These are phyloP conservation scores for Blepharisma japonicum DNA, from an alignment of 73 alveolate genomes.

Conservation along the genomic window DNA sequence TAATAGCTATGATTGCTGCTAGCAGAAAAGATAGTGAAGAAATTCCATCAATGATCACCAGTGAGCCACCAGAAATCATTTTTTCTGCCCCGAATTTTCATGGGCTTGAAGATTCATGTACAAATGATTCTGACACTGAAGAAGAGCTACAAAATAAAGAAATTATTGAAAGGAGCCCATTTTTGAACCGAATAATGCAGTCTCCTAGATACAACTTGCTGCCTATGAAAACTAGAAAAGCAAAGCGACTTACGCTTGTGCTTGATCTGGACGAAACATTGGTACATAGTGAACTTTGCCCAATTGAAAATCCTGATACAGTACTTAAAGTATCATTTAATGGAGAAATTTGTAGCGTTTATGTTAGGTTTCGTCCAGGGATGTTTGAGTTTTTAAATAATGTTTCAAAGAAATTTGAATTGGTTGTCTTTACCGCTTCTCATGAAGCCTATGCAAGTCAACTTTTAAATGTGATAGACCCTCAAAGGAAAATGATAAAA, in stretches of 20 bases:
- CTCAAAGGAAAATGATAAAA: conserved; percentile 29
- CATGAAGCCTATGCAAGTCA: conserved; percentile 53
- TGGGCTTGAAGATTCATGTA: too few relatives aligned
- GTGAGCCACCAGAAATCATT: too few relatives aligned
- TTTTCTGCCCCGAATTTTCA: too few relatives aligned
- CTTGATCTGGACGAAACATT: conserved; percentile 61
- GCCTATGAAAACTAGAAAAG: conserved; percentile 9
- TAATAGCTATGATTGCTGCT: too few relatives aligned
- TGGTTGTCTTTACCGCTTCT: conserved; percentile 48
- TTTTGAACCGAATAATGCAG: too few relatives aligned
- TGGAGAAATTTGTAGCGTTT: conserved; percentile 28
- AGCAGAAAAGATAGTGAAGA: too few relatives aligned
- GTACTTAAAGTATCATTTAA: conserved; percentile 4
- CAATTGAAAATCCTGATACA: conserved; percentile 26
- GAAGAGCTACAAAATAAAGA: too few relatives aligned
- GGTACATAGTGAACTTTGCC: conserved; percentile 36
- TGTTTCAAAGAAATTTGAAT: conserved; percentile 32
- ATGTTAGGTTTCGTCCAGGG: conserved; percentile 33
- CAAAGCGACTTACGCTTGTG: conserved; percentile 39
- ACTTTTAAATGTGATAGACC: conserved; percentile 48
- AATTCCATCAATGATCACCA: too few relatives aligned
- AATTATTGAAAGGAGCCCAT: too few relatives aligned
- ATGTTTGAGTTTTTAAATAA: conserved; percentile 28
- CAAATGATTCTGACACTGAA: too few relatives aligned
- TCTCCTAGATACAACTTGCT: not conserved